Base-by-base conservation (phyloP, 257 asterid species). In the Solanum paucissectum region DNA sequence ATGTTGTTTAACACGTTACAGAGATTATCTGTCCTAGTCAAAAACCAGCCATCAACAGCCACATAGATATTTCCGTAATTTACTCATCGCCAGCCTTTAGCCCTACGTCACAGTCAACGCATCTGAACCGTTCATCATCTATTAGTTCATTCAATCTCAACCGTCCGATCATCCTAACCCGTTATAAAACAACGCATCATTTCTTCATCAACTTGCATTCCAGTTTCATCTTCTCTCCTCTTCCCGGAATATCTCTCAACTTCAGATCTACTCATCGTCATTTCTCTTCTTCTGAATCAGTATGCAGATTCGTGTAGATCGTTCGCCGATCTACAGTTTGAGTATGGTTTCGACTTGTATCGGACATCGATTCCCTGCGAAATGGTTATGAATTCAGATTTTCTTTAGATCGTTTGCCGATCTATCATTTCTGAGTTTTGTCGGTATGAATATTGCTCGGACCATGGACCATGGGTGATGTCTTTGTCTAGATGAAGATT, bases 91-190 rank as follows among this genome's bases (percentile, higher is more conserved):
- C 90, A 60, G 44, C 88, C 88, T 62, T 76, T 23, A 29, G 38
- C 55, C n/a, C 60, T 40, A 72, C 62, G 33, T 7, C n/a, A n/a
- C 37, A 77, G 8, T 4, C 37, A 79, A 79, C 88, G 7, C 6
- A 86, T 90, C 93, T 84, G 68, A n/a, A 93, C 89, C 79, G 86
- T 60, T 60, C 62, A 87, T 74, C 88, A 83, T 58, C 83, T 9
- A 36, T 68, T 55, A 12, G 5, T 16, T 27, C 69, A 77, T 44
- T 87, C 85, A 37, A 83, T 83, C 14, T 3, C 83, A 89, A 87
- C 93, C 93, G 93, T 89, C 42, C 62, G 93, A 90, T 92, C 89
- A 44, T 18, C 29, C 72, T 69, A 68, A 12, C 38, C 75, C 44
- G 18, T 85, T 32, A 72, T 91, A 87, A 89, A 91, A 14, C 33